Base-by-base conservation (phyloP, 371 early-diverging fungal species). In the Actinomortierella wolfii region DNA sequence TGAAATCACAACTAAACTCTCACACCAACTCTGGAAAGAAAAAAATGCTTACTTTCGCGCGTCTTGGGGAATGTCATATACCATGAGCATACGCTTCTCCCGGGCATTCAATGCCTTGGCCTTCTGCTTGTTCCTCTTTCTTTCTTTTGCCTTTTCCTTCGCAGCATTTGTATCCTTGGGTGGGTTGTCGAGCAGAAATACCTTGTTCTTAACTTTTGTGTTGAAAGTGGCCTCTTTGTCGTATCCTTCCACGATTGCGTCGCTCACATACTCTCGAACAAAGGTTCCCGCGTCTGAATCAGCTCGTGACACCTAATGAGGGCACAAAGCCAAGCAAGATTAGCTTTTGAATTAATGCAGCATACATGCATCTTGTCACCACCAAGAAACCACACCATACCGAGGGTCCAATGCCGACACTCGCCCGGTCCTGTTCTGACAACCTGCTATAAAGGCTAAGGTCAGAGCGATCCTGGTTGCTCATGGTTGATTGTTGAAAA, bases 11-110 rank as follows among this genome's bases (percentile, higher is more conserved):
- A 17, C 17, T 17, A 40, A 29, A 17, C 43, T 42, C 7, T 18
- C 14, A 0, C 18, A 24, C 20, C 29, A 9, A 63, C 21, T 61
- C 8, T 60, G 11, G 17, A 46, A 21, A 41, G 26, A 23, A 52
- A 21, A 56, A 46, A 25, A 21, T 41, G 41, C 58, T 50, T 79
- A 87, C 71, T 76, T 83, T 47, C 59, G 68, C 9, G 64, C 68
- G 34, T 78, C 83, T 23, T 77, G 65, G 1, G 90, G 87, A 28
- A 93, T 82, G 6, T 89, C 87, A 62, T 90, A 90, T 0, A 92
- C 77, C 8, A 81, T 80, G 21, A 87, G 46, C 20, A 61, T 56
- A 21, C 87, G 83, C 41, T 82, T 81, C 56, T 92, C 87, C 56
- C 79, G 82, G 3, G 90, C 81, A 28, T 79, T 89, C 54, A 94